phyloP scores from a whole-genome alignment of 805 yeast species.

The Myxozyma vanderwaltii region DNA sequence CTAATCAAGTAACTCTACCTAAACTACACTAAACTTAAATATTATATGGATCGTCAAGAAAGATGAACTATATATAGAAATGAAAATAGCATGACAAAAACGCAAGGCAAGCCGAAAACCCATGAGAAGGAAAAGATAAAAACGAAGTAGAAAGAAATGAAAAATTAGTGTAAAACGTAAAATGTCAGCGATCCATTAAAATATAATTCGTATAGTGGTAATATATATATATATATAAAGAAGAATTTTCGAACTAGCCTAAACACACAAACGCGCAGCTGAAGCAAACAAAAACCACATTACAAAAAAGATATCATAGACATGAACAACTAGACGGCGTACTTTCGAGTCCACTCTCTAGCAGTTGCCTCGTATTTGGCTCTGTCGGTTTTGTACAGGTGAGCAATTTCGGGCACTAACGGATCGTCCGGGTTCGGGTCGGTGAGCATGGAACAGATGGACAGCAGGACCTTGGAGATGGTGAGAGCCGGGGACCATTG shows the following conservation, averaged over 20 bases:
- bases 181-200: not conserved
- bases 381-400: slow-evolving; percentile 90
- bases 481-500: slow-evolving; percentile 99
- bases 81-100: not conserved
- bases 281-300: slow-evolving; percentile 1
- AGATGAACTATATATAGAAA: slow-evolving; percentile 17
- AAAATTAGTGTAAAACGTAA: not conserved
- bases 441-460: slow-evolving; percentile 92
- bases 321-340: slow-evolving; percentile 70
- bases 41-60: not conserved
- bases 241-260: not conserved
- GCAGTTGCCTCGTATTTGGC: slow-evolving; percentile 95
- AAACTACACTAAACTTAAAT: too few species aligned
- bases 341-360: slow-evolving; percentile 97
- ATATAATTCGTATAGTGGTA: not conserved
- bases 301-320: not conserved
- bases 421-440: slow-evolving; percentile 99
- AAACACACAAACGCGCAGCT: not conserved
- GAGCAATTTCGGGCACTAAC: slow-evolving; percentile 96
- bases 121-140: not conserved
- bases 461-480: slow-evolving; percentile 88
- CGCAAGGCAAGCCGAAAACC: slow-evolving; percentile 1
- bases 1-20: too few species aligned
- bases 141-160: not conserved
- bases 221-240: not conserved